These are phyloP conservation scores for Phaeolepiota aurea DNA, from an alignment of 768 basidiomycete species.

Conservation along the genomic window DNA sequence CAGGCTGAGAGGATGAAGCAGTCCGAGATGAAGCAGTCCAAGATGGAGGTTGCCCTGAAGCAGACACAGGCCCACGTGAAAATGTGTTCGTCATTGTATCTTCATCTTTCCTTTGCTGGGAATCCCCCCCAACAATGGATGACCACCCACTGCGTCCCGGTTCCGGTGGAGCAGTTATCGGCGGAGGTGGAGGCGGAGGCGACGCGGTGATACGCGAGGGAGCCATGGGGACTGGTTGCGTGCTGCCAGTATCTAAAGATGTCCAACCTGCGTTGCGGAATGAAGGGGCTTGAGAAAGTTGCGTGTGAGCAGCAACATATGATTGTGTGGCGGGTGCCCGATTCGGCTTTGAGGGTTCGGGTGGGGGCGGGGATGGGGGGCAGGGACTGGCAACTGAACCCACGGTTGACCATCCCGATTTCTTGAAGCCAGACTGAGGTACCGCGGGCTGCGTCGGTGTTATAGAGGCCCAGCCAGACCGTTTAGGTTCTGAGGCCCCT, in stretches of 20 bases:
- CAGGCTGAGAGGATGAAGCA: conserved; percentile 18
- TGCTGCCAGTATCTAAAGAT: conserved; percentile 45
- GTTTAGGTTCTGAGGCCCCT: conserved; percentile 23
- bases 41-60: conserved; percentile 2
- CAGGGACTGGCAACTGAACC: conserved; percentile 14
- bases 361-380: conserved; percentile 10
- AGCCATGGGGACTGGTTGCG: conserved; percentile 16
- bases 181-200: conserved; percentile 14
- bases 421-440: conserved; percentile 26
- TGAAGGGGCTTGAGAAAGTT: conserved; percentile 24
- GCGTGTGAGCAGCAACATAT: conserved; percentile 5
- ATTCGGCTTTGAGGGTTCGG: conserved; percentile 7
- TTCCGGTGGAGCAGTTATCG: conserved; percentile 13
- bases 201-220: conserved; percentile 10
- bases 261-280: conserved; percentile 65
- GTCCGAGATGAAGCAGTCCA: conserved; percentile 5
- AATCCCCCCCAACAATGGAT: too few species aligned
- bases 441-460: conserved; percentile 12
- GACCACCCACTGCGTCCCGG: conserved; percentile 9
- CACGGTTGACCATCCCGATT: conserved; percentile 44
- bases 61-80: conserved; percentile 2
- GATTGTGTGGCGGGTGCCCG: conserved; percentile 10
- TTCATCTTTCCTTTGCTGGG: too few species aligned
- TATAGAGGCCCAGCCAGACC: conserved; percentile 42
- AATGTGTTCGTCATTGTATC: background rate